Conservation (phyloP, 441 rosid species). For the Daphne laureola region DNA sequence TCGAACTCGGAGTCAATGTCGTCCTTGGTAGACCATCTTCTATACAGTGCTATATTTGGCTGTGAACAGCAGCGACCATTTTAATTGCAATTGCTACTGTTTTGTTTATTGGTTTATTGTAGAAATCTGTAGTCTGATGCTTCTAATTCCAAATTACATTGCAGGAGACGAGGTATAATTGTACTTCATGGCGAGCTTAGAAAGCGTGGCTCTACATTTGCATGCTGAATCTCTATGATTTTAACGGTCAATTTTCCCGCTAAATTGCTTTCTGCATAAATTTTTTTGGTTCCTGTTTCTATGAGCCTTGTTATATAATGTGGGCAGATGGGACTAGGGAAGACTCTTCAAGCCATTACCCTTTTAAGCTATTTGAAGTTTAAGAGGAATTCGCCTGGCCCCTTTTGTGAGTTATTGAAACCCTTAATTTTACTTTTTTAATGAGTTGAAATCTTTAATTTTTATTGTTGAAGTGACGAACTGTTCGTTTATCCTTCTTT, state of each 20-base stretch:
- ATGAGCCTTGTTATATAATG: conserved; percentile 2
- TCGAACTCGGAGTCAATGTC: conserved; percentile 67
- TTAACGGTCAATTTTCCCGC: not conserved
- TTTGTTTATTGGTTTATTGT: not conserved
- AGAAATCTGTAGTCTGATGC: not conserved
- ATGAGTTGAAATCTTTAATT: too few relatives aligned
- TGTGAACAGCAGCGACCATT: not conserved
- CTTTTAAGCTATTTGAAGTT: conserved; percentile 73
- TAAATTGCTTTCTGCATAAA: conserved; percentile 5
- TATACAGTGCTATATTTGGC: not conserved
- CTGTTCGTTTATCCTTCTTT: not conserved
- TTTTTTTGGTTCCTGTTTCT: conserved; percentile 2
- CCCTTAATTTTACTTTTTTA: conserved; percentile 7
- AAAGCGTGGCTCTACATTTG: too few relatives aligned
- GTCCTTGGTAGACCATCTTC: conserved; percentile 37
- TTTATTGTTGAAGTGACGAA: not conserved
- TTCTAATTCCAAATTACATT: conserved; percentile 15
- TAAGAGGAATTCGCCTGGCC: conserved; percentile 40
- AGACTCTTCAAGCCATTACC: conserved; percentile 78
- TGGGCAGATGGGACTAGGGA: conserved; percentile 87
- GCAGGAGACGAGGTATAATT: conserved; percentile 78
- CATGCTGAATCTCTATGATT: not conserved
- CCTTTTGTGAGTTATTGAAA: conserved; percentile 55
- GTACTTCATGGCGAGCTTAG: not conserved
- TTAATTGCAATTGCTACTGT: not conserved